Evolutionary conservation across 2,329 filamentous ascomycete genomes (phyloP).

Genomic region (Colletotrichum destructivum): DNA sequence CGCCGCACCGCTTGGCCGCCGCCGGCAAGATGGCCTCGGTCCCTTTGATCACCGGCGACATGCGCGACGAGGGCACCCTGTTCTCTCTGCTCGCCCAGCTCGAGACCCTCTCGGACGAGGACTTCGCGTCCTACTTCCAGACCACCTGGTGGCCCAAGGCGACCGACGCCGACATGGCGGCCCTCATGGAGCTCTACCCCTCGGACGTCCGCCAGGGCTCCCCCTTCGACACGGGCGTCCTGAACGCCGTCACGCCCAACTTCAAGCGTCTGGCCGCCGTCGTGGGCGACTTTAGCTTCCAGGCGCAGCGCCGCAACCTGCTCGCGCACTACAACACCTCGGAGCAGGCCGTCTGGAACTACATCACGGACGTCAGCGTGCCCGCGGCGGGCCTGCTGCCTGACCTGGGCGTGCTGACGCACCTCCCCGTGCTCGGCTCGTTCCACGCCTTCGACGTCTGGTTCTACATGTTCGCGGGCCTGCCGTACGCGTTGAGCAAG

Average conservation of each 20-base stretch:
- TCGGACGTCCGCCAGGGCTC: constrained; percentile 68
- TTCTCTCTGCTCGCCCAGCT: constrained; percentile 62
- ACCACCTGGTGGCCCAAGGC: constrained; percentile 18
- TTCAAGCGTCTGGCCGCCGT: constrained; percentile 76
- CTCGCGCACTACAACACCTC: constrained; percentile 51
- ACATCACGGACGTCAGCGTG: constrained; percentile 22
- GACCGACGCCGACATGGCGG: constrained; percentile 9
- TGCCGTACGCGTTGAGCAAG: constrained; percentile 21
- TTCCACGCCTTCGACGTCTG: constrained; percentile 24
- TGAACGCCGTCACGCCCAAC: constrained; percentile 75
- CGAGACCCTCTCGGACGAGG: constrained; percentile 8
- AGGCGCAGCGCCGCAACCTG: constrained; percentile 56
- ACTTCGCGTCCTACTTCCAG: constrained; percentile 7
- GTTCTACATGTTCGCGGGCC: constrained; percentile 29
- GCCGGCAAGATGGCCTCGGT: constrained; percentile 52
- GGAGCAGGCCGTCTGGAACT: constrained; percentile 22
- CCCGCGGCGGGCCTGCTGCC: constrained; percentile 18
- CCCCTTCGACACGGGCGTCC: constrained; percentile 70
- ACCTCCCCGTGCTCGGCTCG: constrained; percentile 20
- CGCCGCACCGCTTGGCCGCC: constrained; percentile 4
- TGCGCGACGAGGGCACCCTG: constrained; percentile 77
- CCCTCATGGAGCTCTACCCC: constrained; percentile 46
- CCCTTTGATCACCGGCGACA: constrained; percentile 74
- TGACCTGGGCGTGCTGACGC: constrained; percentile 4
- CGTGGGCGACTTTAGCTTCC: constrained; percentile 73